Evolutionary conservation across 805 yeast genomes (phyloP), one percentile per base, ranked within the genome.

Genomic region (Yamadazyma insecticola): DNA sequence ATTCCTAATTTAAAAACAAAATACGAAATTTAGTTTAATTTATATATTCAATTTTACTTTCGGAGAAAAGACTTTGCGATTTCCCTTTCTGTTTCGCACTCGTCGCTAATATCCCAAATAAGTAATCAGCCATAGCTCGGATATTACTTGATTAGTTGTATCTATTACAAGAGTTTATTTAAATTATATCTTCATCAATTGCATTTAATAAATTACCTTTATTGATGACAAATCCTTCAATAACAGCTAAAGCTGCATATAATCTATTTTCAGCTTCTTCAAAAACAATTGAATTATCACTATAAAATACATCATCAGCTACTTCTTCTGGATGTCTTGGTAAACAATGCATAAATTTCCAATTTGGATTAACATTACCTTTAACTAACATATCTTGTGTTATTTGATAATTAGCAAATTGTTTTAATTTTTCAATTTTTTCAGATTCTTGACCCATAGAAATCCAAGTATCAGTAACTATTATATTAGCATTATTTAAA

Each of bases 391-490:
- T 65, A 19, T 77, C 78, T 12, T 66, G 55, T 22, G 87, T 78
- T 37, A 92, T 81, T 63, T 87, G 96, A 70, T 80, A 92, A 1
- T 95, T 96, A 11, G 66, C 71, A 55, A 92, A 92, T 60, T 87
- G 89, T 49, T 78, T 67, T 45, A 92, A 65, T 41, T 89, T 84
- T 35, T 70, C 65, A 29, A 55, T 67, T 41, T 77, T 84, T 54
- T 89, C 89, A 4, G 73, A 63, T 57, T 92, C 98, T 66, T 92
- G 89, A 35, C 98, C 98, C 98, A 92, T 92, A 1, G 97, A 90
- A 15, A 92, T 77, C 78, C 95, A 92, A 3, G 98, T 92, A 50
- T 92, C 98, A 11, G 98, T 92, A 26, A 90, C 97, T 21, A 92
- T 57, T 24, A 92, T 70, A 50, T 90, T 76, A 4, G 97, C 87